Percentiles rank a stretch among this genome's conserved stretches.
These are phyloP conservation scores for Coleophoma cylindrospora DNA, from an alignment of 2,329 filamentous ascomycete species.

Conservation along the genomic window DNA sequence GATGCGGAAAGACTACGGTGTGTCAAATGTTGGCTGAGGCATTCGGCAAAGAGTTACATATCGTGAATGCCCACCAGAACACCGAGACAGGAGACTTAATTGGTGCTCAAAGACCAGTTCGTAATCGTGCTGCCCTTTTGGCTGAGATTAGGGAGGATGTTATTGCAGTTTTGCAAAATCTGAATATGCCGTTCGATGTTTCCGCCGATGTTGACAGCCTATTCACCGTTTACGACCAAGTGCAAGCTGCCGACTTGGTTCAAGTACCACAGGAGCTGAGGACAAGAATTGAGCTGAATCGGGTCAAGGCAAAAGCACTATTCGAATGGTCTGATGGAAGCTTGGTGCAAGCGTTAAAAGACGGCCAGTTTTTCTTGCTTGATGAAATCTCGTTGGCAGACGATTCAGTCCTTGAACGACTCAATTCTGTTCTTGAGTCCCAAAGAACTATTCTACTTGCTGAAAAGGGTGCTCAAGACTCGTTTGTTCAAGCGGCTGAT, in stretches of 20 bases:
- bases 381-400: conserved; percentile 98
- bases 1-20: conserved; percentile 95
- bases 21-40: conserved; percentile 88
- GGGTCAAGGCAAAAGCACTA: conserved; percentile 70
- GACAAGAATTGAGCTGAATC: conserved; percentile 35
- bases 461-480: conserved; percentile 85
- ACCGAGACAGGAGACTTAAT: conserved; percentile 97
- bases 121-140: conserved; percentile 74
- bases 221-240: conserved; percentile 33
- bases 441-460: conserved; percentile 81
- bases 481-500: conserved; percentile 67
- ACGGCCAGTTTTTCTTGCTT: conserved; percentile 84
- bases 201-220: conserved; percentile 55
- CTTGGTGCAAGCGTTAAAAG: conserved; percentile 88
- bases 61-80: conserved; percentile 97
- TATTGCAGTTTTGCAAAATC: conserved; percentile 32
- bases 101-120: conserved; percentile 84
- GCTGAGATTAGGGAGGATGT: conserved; percentile 63
- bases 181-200: conserved; percentile 46
- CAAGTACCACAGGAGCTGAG: conserved; percentile 22
- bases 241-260: conserved; percentile 40
- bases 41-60: conserved; percentile 69
- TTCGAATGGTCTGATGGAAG: conserved; percentile 98
- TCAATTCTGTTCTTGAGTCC: conserved; percentile 95
- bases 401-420: conserved; percentile 89